phyloP scores from a whole-genome alignment of 2,329 filamentous ascomycete species.

The Fusarium sp. region DNA sequence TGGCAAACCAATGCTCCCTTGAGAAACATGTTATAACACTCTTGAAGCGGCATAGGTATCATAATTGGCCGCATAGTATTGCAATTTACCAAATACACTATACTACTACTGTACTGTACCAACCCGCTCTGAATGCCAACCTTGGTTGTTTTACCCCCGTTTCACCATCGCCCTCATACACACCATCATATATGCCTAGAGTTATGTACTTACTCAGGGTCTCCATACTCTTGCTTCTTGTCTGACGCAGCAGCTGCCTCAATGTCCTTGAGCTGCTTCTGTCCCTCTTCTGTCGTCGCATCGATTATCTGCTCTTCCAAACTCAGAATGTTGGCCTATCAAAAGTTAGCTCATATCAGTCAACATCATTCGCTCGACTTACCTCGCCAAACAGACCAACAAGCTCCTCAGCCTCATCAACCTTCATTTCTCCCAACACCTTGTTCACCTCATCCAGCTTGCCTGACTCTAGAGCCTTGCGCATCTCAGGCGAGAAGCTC shows the following conservation, averaged over 20 bases:
- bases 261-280: conserved; percentile 80
- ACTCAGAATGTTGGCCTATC: conserved; percentile 84
- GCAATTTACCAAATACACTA: conserved; percentile 2
- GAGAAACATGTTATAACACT: neutral
- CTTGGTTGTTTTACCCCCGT: neutral
- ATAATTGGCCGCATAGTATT: neutral
- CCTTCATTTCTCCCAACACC: conserved; percentile 85
- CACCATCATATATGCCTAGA: neutral
- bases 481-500: conserved; percentile 82
- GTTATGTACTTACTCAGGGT: conserved; percentile 54
- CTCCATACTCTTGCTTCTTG: conserved; percentile 44
- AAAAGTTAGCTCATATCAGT: conserved; percentile 35
- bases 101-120: neutral
- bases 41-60: neutral
- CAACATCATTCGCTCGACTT: conserved; percentile 42
- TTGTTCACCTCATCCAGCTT: conserved; percentile 73
- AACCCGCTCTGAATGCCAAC: neutral
- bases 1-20: neutral
- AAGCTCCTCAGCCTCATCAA: conserved; percentile 87
- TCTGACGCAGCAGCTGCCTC: conserved; percentile 62
- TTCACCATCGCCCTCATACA: neutral
- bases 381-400: conserved; percentile 83
- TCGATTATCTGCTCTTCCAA: conserved; percentile 95
- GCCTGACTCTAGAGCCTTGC: conserved; percentile 86
- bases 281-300: conserved; percentile 88